Percentiles rank a stretch among this genome's conserved stretches.
These are phyloP conservation scores for Ophiognomonia clavigignenti-juglandacearum DNA, from an alignment of 2,329 filamentous ascomycete genomes.

Conservation along the genomic window DNA sequence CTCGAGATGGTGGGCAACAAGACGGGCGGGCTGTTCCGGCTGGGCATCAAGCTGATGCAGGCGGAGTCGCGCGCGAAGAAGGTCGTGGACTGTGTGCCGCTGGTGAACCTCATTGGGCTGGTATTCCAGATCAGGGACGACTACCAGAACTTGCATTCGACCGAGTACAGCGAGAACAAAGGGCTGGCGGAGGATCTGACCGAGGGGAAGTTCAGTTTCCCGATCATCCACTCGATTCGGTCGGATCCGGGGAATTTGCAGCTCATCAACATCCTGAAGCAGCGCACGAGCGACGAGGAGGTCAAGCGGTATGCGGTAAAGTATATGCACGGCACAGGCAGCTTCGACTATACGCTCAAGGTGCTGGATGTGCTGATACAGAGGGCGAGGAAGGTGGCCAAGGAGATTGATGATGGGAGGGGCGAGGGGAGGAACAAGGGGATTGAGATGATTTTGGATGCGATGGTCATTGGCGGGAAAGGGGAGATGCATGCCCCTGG, in stretches of 20 bases:
- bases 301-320: constrained; percentile 87
- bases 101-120: constrained; percentile 80
- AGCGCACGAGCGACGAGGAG: constrained; percentile 79
- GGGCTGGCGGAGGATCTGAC: constrained; percentile 93
- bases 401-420: constrained; percentile 58
- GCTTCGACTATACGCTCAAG: constrained; percentile 76
- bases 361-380: constrained; percentile 61
- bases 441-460: constrained; percentile 64
- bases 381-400: constrained; percentile 58
- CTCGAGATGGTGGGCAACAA: constrained; percentile 94
- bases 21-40: constrained; percentile 78
- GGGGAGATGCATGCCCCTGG: constrained; percentile 14
- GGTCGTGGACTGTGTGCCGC: constrained; percentile 66
- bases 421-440: constrained; percentile 44
- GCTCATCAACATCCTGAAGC: constrained; percentile 86
- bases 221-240: constrained; percentile 89
- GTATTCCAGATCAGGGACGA: constrained; percentile 92
- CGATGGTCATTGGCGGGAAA: constrained; percentile 42
- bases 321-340: constrained; percentile 88
- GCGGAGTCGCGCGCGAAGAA: constrained; percentile 50
- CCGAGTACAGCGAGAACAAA: constrained; percentile 81
- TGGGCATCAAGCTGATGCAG: constrained; percentile 86
- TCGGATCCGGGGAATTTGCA: constrained; percentile 68
- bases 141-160: constrained; percentile 78
- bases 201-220: constrained; percentile 95